Base-by-base conservation (phyloP, 2,329 filamentous ascomycete genomes). In the Calonectria crousiana region DNA sequence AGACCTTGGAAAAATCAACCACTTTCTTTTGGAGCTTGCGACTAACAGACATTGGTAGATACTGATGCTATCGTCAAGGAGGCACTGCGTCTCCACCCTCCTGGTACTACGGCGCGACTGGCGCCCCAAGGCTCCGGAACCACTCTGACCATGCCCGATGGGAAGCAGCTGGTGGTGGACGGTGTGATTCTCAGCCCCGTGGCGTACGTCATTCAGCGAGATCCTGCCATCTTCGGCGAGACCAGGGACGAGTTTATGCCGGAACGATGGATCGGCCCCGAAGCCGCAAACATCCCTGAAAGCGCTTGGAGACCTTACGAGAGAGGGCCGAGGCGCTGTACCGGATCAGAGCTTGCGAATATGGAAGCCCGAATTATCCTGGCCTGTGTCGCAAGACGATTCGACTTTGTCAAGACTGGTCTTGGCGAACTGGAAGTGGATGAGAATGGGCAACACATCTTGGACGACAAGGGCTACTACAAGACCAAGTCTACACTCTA, bases 21-120 rank as follows among this genome's bases (percentile, higher is more conserved):
- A 20, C 10, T 34, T 34, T 34, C 20, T 10, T 28, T 20, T 23
- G 9, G 38, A 0, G n/a, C 10, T 41, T 26, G 34, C 4, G 16
- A 20, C 56, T 62, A 30, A 62, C 23, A 11, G 11, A 28, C 5
- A 60, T 26, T 26, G 10, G 20, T 18, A 62, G 56, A 62, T 36
- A 62, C 56, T 16, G 56, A 62, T 41, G 56, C 56, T 3, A 62
- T 62, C 4, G 56, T 62, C 34, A 62, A 62, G 56, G 56, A 62
- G 56, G 56, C 56, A 11, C 41, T 62, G 56, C 56, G 56, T 41
- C 34, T 62, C n/a, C 56, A 62, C 34, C 56, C 56, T 18, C 56
- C 56, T 20, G 56, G 56, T 4, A 62, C 56, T 26, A 62, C 56
- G 3, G 56, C 56, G 2, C 28, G 56, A 41, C 18, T 62, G 23